Evolutionary conservation across 345 rosid species (phyloP), one percentile per base, ranked within the genome.

Genomic region (Combretum micranthum): DNA sequence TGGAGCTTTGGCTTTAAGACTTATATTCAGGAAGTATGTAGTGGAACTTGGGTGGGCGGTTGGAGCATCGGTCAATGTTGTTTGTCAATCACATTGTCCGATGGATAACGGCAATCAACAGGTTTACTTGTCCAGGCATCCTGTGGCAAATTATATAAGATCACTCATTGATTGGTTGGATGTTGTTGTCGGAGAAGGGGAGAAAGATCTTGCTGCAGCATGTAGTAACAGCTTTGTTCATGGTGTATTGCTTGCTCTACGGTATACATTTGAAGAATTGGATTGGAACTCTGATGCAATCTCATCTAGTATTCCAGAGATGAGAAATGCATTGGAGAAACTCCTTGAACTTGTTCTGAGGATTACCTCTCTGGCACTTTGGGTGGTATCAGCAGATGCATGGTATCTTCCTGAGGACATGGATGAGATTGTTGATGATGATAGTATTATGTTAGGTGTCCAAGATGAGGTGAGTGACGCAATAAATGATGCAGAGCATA

Each of bases 341-440:
- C 95, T 92, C 50, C 72, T 92, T 70, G 80, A 79, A 62, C 72
- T 88, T 71, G 83, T 88, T 63, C 69, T 81, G 74, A 79, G 81
- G 53, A 85, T 92, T 61, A 92, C 96, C 69, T 83, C 93, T 50
- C 62, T 92, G 73, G 95, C 98, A 52, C 89, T 88, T 48, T 74
- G 98, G 88, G 98, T 92, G 69, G 98, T 92, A 65, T 88, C 98
- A 56, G 93, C 96, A 47, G 93, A 92, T 81, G 98, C 96, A 60
- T 85, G 87, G 95, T 72, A 64, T 82, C 81, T 83, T 57, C 80
- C 93, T 15, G 93, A 80, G 68, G 83, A 88, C 72, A 74, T 84
- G 71, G 98, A 88, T 80, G 98, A 86, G 71, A 78, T 84, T 69
- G 66, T 62, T 63, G 87, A 76, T 63, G 89, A 77, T 56, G 95